Evolutionary conservation across 129 eudicot genomes (phyloP), one percentile per base, ranked within the genome.

Genomic region (Escallonia herrerae): DNA sequence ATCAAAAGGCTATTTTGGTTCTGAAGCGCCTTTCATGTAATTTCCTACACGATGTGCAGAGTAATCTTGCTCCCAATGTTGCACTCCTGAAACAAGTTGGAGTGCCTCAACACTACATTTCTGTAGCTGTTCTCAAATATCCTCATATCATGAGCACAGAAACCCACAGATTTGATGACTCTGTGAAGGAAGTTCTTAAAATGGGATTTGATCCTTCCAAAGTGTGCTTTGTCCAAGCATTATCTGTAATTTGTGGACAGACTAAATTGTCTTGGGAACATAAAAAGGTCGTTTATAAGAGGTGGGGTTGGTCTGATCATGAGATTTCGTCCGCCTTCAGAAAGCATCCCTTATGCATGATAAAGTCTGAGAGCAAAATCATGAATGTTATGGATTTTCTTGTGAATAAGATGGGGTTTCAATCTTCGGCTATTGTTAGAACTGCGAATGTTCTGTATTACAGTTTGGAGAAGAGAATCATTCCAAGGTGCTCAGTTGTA

Each of bases 281-380:
- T 14, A 62, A 62, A 14, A 4, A 8, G 47, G 67, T n/a, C 11
- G 42, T 45, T 7, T 71, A 40, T 43, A 62, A 40, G 68, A 71
- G 22, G 42, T 53, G 67, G 52, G 75, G 75, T 14, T 70, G 56
- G 43, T 70, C 68, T 5, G 61, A 70, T 11, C 49, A 51, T 22
- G 68, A 70, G 22, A 52, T 70, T 15, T 6, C 13, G 4, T 4
- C 14, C 8, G 67, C 68, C 3, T 62, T 49, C 8, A 40, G 40
- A 22, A 47, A 3, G 9, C 11, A 42, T 15, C 75, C 75, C 2
- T 3, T 2, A 6, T 48, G 45, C 51, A 51, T 70, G 68, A 41
- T 1, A 7, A 8, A 22, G 33, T 70, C 75, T 5, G 61, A 61
- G 38, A 39, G 10, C 2, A 70, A 61, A 40, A 14, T 70, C n/a